Evolutionary conservation across 225 moss, liverwort and hornwort species (phyloP), one percentile per base, ranked within the genome.

Genomic region (Climacium dendroides): DNA sequence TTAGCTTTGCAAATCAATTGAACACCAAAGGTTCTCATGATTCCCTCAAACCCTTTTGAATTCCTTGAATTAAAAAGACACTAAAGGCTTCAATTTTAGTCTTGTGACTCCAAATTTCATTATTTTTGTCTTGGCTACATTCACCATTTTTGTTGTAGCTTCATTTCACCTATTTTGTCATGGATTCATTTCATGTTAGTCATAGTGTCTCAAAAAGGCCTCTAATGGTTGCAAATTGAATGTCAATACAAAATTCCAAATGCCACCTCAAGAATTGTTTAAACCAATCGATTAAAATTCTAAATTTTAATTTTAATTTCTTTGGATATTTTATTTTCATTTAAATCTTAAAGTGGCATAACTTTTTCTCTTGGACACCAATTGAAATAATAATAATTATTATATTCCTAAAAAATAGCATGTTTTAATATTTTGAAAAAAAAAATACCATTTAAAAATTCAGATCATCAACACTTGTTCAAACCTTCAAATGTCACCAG

Each of bases 381-480:
- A 30, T 19, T 48, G 7, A 48, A 32, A 32, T 74, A 32, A 7
- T 10, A 12, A 32, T 74, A 32, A 7, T 10, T 7, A 32, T 48
- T 4, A 48, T 19, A 30, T 11, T 48, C 4, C 4, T 19, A 2
- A 29, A 10, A 29, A 29, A 1, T 6, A 47, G 29, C 45, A 28
- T 3, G 0, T 28, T 47, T 29, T 28, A 5, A 2, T 26, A 5
- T 5, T 43, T 15, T 1, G 4, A 39, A 13, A 14, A 15, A 6
- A 13, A 1, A 4, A 48, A 6, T 1, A 30, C 19, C 5, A 30
- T 19, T 11, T 47, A 4, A 10, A 30, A 30, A 1, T 30, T 48
- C 1, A 47, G 7, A 48, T 74, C 4, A 47, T 73, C 0, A 0
- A 2, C 19, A 30, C 47, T 0, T 47, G 0, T 20, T 2, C 8